Base-by-base conservation (phyloP, 176 grass and related monocot genomes). In the Tillandsia fasciculata region DNA sequence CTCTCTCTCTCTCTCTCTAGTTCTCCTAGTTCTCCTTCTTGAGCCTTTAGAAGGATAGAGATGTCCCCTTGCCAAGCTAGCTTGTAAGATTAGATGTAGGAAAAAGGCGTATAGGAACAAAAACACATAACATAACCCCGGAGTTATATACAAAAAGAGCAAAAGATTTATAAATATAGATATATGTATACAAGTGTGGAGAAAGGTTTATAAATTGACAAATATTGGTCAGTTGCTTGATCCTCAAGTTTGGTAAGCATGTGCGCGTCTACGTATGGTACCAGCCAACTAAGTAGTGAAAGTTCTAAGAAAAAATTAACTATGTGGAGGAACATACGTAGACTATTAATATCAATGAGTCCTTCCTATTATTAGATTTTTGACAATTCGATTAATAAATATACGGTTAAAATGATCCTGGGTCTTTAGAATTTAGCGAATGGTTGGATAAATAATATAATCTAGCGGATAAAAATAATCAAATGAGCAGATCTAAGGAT, bases 191-290 rank as follows among this genome's bases (percentile, higher is more conserved):
- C 12, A 63, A 70, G 48, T 64, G 77, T 23, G 57, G 65, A 72
- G 48, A 53, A 26, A 18, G 56, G 18, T 9, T 9, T 8, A 61
- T 23, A 61, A n/a, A 42, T 64, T 47, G 72, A 12, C 85, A 58
- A 86, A 79, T 84, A 68, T 76, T 81, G 72, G 58, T 66, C 9
- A 53, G 81, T 87, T 87, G 86, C 83, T 87, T 92, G 83, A 6
- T 78, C 89, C 78, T 81, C 73, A 87, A 90, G 86, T 81, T 81
- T 89, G 78, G 76, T 51, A 68, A 77, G 69, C 50, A 75, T 63
- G 77, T 48, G 70, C 7, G 7, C 74, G 76, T 74, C 89, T 78
- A 79, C 79, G 82, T 86, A 79, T 24, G 51, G 69, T 69, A 56
- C 54, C n/a, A 68, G 12, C 48, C 51, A 42, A 73, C 7, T 9